Conservation (phyloP, 192 early-diverging fungal genomes). For the Diversispora eburnea region DNA sequence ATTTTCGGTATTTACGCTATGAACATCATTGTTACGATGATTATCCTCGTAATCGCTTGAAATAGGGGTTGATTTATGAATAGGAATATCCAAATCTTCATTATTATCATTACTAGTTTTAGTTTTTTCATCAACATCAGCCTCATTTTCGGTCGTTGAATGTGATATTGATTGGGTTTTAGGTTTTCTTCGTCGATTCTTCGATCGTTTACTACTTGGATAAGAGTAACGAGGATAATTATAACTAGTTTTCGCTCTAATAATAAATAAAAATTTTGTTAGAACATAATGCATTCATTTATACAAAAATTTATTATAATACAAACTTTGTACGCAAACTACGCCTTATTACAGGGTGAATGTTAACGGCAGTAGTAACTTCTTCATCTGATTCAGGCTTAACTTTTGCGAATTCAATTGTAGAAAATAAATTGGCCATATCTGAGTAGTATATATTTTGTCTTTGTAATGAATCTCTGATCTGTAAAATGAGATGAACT, state of each 20-base stretch:
- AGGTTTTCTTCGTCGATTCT: neutral
- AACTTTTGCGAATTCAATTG: neutral
- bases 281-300: too few species aligned
- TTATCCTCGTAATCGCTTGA: neutral
- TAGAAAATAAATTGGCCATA: neutral
- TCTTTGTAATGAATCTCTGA: neutral
- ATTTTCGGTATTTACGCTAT: neutral
- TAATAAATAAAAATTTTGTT: too few species aligned
- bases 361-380: neutral
- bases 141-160: slow-evolving; percentile 8
- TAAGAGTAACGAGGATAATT: neutral
- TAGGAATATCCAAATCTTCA: neutral
- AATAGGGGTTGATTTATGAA: neutral
- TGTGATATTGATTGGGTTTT: neutral
- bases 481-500: neutral
- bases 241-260: neutral
- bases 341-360: neutral
- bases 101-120: neutral
- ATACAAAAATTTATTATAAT: neutral
- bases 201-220: slow-evolving; percentile 3
- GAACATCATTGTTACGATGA: neutral
- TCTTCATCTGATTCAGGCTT: neutral
- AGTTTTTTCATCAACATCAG: neutral
- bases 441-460: neutral
- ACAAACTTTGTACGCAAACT: neutral